phyloP scores from a whole-genome alignment of 768 basidiomycete species.

The Boletus vinaceobasis region DNA sequence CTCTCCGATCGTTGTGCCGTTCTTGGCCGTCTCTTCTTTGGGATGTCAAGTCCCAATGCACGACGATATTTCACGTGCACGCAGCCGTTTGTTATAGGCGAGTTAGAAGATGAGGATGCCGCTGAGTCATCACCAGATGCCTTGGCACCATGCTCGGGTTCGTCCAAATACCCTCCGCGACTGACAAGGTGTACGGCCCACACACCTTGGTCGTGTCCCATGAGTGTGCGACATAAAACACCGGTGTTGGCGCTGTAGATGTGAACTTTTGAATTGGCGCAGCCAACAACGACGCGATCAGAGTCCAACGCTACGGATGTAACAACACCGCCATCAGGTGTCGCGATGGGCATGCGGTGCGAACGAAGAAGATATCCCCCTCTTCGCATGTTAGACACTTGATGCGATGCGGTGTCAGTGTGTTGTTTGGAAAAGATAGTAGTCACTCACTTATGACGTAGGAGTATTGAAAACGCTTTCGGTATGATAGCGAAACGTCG shows the following conservation, averaged over 20 bases:
- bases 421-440: background rate
- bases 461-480: slow-evolving; percentile 66
- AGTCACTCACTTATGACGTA: slow-evolving; percentile 61
- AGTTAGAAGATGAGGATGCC: background rate
- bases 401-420: slow-evolving; percentile 4
- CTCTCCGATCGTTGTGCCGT: slow-evolving; percentile 6
- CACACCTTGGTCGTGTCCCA: slow-evolving; percentile 86
- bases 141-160: slow-evolving; percentile 8
- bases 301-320: slow-evolving; percentile 84
- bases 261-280: slow-evolving; percentile 81
- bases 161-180: slow-evolving; percentile 50
- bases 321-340: slow-evolving; percentile 61
- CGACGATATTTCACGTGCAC: slow-evolving; percentile 38
- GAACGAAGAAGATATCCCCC: slow-evolving; percentile 69
- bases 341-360: slow-evolving; percentile 48
- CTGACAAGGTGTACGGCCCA: slow-evolving; percentile 86
- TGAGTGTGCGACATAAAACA: slow-evolving; percentile 68
- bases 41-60: slow-evolving; percentile 46
- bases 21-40: slow-evolving; percentile 23
- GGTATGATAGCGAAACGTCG: slow-evolving; percentile 44
- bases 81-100: slow-evolving; percentile 19
- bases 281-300: slow-evolving; percentile 84
- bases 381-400: slow-evolving; percentile 78
- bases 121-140: slow-evolving; percentile 5
- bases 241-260: slow-evolving; percentile 82